phyloP scores from a whole-genome alignment of 768 basidiomycete species.

The Antrodiella citrinella region DNA sequence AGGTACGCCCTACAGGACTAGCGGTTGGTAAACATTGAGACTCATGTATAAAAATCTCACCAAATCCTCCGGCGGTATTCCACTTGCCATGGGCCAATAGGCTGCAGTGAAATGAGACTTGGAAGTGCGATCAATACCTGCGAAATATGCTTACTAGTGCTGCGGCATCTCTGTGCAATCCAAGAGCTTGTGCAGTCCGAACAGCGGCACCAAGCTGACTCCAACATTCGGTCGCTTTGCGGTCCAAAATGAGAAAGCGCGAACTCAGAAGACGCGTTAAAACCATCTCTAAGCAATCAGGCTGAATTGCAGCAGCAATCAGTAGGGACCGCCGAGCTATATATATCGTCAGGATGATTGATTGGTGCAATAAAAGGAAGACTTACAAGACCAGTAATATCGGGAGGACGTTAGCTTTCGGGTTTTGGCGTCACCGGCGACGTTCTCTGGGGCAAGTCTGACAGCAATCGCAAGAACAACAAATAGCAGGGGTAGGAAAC shows the following conservation, averaged over 20 bases:
- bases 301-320: conserved; percentile 89
- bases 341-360: conserved; percentile 8
- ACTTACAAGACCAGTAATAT: conserved; percentile 94
- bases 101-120: conserved; percentile 29
- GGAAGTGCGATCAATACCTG: background rate
- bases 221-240: conserved; percentile 92
- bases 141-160: conserved; percentile 50
- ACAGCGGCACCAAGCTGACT: conserved; percentile 91
- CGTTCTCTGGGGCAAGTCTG: conserved; percentile 75
- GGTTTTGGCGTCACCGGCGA: conserved; percentile 71
- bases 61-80: conserved; percentile 90
- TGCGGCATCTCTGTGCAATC: conserved; percentile 83
- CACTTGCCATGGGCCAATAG: conserved; percentile 64
- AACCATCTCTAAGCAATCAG: conserved; percentile 89
- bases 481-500: conserved; percentile 87
- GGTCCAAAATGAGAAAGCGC: conserved; percentile 61
- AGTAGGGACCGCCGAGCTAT: conserved; percentile 80
- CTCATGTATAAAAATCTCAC: conserved; percentile 31
- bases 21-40: background rate
- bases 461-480: conserved; percentile 86
- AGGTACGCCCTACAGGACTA: conserved; percentile 61
- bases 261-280: conserved; percentile 83
- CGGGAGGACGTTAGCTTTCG: conserved; percentile 75
- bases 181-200: conserved; percentile 87
- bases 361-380: conserved; percentile 3